Conservation (phyloP, 2,329 filamentous ascomycete genomes). For the Colletotrichum eleusines region DNA sequence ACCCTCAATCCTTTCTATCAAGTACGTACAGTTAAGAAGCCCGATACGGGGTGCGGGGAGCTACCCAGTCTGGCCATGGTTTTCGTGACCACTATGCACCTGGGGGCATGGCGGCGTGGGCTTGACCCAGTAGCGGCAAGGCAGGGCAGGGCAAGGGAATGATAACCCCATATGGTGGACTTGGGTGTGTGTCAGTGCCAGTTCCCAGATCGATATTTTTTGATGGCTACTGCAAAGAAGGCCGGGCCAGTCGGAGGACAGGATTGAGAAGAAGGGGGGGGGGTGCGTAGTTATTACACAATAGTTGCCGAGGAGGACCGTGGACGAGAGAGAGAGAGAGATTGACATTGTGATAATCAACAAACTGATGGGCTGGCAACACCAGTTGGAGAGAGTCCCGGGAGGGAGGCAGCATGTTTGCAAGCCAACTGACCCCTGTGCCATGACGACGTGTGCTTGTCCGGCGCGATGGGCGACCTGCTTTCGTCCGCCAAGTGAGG, state of each 20-base stretch:
- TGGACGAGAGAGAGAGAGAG: slow-evolving; percentile 6
- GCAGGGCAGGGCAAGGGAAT: background rate
- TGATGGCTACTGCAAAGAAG: background rate
- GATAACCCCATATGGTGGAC: slow-evolving; percentile 1
- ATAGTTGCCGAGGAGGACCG: background rate
- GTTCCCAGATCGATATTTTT: background rate
- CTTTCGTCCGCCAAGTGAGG: slow-evolving; percentile 26
- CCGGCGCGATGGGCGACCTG: background rate
- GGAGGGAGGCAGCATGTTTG: background rate
- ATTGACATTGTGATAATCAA: background rate
- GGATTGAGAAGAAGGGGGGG: background rate
- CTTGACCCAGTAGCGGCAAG: background rate
- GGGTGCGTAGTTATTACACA: background rate
- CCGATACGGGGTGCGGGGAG: background rate
- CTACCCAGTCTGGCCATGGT: background rate
- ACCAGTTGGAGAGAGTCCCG: background rate
- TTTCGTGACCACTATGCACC: background rate
- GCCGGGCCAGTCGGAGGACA: background rate
- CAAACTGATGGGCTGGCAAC: background rate
- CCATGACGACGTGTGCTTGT: slow-evolving; percentile 37
- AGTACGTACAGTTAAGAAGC: background rate
- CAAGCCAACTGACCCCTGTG: slow-evolving; percentile 3
- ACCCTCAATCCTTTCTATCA: background rate
- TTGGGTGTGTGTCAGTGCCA: background rate
- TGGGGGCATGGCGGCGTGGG: background rate